phyloP scores from a whole-genome alignment of 208 protist genomes.

The Wallacemonas sp. region DNA sequence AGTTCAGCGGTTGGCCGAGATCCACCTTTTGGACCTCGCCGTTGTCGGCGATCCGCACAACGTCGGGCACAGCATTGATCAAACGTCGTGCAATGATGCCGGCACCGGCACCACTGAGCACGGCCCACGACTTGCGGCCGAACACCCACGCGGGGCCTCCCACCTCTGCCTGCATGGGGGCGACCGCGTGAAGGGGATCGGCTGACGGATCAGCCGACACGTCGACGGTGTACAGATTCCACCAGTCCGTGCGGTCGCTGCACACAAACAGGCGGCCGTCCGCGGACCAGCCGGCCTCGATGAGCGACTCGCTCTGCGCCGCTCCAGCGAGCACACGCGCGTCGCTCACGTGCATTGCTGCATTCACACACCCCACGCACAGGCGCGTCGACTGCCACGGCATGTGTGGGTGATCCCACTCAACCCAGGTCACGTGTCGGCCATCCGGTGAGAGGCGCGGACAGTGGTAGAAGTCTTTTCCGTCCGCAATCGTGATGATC shows the following conservation, averaged over 20 bases:
- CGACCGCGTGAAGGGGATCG: background rate
- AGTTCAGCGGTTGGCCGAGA: background rate
- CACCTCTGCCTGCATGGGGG: background rate
- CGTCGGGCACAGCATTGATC: background rate
- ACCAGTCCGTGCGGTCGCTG: conserved; percentile 4
- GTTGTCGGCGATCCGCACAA: background rate
- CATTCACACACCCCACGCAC: background rate
- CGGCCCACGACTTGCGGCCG: background rate
- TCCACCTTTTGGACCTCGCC: background rate
- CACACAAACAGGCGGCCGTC: background rate
- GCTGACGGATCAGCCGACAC: background rate
- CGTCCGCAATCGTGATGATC: background rate
- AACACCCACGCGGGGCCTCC: background rate
- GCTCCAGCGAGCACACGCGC: background rate
- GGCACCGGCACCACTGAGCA: background rate
- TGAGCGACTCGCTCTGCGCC: background rate
- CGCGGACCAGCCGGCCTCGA: background rate
- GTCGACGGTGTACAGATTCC: background rate
- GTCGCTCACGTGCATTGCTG: background rate
- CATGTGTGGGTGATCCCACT: background rate
- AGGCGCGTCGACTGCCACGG: conserved; percentile 3
- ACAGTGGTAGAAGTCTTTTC: background rate
- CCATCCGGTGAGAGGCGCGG: background rate
- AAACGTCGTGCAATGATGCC: background rate
- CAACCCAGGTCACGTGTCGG: background rate